These are phyloP conservation scores for Plectosphaerella sp. DNA, from an alignment of 2,329 filamentous ascomycete species.

Conservation along the genomic window DNA sequence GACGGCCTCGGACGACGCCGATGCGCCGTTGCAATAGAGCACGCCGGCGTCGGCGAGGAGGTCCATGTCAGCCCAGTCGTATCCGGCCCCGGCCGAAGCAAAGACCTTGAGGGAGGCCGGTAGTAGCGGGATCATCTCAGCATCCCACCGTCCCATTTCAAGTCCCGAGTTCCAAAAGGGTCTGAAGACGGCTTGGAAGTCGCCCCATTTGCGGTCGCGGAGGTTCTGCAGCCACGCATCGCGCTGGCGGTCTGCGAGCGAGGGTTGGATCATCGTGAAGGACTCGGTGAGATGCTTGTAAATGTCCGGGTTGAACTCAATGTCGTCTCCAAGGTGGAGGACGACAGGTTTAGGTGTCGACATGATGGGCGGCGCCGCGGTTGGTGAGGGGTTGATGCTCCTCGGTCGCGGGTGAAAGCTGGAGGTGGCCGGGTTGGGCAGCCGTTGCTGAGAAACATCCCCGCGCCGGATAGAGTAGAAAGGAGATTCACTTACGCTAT, in stretches of 20 bases:
- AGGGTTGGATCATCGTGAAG: slow-evolving; percentile 28
- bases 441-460: too few species aligned
- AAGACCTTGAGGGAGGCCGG: slow-evolving; percentile 51
- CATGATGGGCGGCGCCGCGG: background rate
- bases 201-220: slow-evolving; percentile 32
- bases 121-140: slow-evolving; percentile 50
- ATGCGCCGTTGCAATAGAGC: slow-evolving; percentile 60
- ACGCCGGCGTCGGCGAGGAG: slow-evolving; percentile 28
- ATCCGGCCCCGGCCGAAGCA: slow-evolving; percentile 57
- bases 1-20: slow-evolving; percentile 57
- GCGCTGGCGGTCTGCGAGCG: slow-evolving; percentile 30
- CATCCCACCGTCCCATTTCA: slow-evolving; percentile 61
- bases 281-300: slow-evolving; percentile 21
- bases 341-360: slow-evolving; percentile 16
- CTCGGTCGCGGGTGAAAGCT: background rate
- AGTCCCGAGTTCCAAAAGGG: slow-evolving; percentile 62
- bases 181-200: slow-evolving; percentile 42
- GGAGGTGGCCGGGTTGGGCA: too few species aligned
- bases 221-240: slow-evolving; percentile 30
- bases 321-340: slow-evolving; percentile 25
- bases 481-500: too few species aligned
- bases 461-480: too few species aligned
- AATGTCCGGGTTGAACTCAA: slow-evolving; percentile 23
- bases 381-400: background rate
- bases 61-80: slow-evolving; percentile 57